A percentile compares a stretch with the other conserved stretches of the same genome.
Evolutionary conservation across 106 monocot species (phyloP).

Genomic region (Alisma plantagoaquatica): DNA sequence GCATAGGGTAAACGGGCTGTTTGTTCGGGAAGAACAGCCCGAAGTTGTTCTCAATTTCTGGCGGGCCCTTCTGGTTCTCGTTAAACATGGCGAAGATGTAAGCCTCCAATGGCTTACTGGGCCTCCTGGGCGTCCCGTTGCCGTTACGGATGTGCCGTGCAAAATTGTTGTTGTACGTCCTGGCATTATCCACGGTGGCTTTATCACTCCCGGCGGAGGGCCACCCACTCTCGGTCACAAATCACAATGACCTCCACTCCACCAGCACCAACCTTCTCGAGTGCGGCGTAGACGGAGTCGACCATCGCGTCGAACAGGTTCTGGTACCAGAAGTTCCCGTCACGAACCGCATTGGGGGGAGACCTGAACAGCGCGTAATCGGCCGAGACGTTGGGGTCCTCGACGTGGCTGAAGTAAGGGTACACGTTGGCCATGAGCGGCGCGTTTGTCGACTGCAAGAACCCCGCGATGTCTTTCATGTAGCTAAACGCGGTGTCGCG

Average conservation of each 20-base stretch:
- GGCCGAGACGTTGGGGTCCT: conserved; percentile 8
- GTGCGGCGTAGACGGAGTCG: too few relatives aligned
- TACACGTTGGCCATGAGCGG: too few relatives aligned
- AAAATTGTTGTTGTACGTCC: too few relatives aligned
- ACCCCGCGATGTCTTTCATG: conserved; percentile 11
- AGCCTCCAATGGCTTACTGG: conserved; percentile 10
- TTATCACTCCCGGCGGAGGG: conserved; percentile 7
- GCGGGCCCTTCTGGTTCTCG: too few relatives aligned
- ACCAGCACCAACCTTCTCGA: conserved; percentile 10
- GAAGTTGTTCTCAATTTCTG: conserved; percentile 8
- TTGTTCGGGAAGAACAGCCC: conserved; percentile 9
- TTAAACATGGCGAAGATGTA: too few relatives aligned
- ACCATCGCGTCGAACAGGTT: too few relatives aligned
- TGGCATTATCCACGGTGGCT: conserved; percentile 12
- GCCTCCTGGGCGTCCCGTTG: conserved; percentile 21
- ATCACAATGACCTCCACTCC: conserved; percentile 9
- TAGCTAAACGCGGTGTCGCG: background rate
- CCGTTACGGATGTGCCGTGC: conserved; percentile 2
- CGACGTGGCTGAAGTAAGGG: conserved; percentile 27
- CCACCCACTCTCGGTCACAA: conserved; percentile 26
- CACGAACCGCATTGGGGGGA: background rate
- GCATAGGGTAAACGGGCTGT: conserved; percentile 6
- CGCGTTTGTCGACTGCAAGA: background rate
- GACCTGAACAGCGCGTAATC: conserved; percentile 17
- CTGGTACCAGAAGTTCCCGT: conserved; percentile 6